Conservation (phyloP, 306 rosid species). For the Glycine latifolia region DNA sequence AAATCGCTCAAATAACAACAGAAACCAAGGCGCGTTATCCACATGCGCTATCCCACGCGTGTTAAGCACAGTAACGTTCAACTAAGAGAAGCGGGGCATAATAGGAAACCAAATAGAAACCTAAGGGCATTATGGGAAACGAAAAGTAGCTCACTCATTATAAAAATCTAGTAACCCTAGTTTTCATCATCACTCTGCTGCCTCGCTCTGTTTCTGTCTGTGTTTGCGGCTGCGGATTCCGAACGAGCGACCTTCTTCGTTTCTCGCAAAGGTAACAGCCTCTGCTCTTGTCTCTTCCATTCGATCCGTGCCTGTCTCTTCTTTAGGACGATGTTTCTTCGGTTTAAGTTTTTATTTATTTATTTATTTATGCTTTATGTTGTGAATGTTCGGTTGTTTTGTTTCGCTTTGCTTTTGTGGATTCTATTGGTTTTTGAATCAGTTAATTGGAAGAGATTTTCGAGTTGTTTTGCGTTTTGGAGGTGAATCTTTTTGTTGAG, state of each 20-base stretch:
- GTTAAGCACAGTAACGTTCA: background rate
- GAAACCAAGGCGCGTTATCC: background rate
- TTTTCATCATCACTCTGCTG: background rate
- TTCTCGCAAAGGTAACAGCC: constrained; percentile 29
- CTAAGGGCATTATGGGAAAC: constrained; percentile 1
- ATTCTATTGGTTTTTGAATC: background rate
- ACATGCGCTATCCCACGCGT: background rate
- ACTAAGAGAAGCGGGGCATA: background rate
- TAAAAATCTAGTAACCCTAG: constrained; percentile 36
- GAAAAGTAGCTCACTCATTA: background rate
- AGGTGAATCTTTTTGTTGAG: background rate
- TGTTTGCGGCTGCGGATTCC: constrained; percentile 44
- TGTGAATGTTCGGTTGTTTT: background rate
- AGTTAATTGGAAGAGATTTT: background rate
- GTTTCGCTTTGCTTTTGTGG: background rate
- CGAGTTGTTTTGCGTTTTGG: background rate
- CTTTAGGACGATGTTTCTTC: background rate
- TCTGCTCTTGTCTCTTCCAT: background rate
- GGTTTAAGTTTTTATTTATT: background rate
- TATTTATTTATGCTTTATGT: background rate
- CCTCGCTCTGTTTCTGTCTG: background rate
- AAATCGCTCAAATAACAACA: background rate
- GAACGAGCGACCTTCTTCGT: constrained; percentile 11
- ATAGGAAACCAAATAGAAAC: background rate
- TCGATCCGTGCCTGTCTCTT: background rate